Percentiles rank a stretch among this genome's conserved stretches.
Conservation (phyloP, 202 grass and related monocot genomes). For the Panicum virgatum region DNA sequence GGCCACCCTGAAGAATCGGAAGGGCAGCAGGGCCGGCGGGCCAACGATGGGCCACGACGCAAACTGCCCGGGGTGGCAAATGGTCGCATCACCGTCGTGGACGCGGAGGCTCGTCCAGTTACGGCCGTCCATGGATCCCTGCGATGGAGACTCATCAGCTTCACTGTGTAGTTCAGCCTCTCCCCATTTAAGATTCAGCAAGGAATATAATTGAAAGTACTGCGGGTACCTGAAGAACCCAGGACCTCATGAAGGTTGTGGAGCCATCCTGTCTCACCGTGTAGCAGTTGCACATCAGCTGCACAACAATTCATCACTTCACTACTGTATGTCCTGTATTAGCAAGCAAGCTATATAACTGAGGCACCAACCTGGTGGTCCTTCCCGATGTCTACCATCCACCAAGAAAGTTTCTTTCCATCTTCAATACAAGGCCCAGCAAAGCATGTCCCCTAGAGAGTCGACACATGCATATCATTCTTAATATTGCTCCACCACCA, state of each 20-base stretch:
- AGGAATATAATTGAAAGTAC: too few relatives aligned
- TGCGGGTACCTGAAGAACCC: conserved; percentile 69
- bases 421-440: conserved; percentile 74
- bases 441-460: conserved; percentile 78
- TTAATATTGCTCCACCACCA: neutral
- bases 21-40: conserved; percentile 66
- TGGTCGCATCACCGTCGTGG: conserved; percentile 64
- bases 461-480: conserved; percentile 34
- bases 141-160: neutral
- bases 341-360: neutral
- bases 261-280: conserved; percentile 89
- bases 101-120: conserved; percentile 73
- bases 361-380: conserved; percentile 65
- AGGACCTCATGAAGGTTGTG: conserved; percentile 72
- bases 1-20: conserved; percentile 80
- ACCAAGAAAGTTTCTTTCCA: conserved; percentile 81
- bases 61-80: conserved; percentile 80
- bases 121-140: conserved; percentile 88
- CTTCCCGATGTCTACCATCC: conserved; percentile 89
- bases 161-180: too few relatives aligned
- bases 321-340: neutral
- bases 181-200: neutral
- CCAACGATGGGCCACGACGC: conserved; percentile 77
- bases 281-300: conserved; percentile 99
- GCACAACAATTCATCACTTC: neutral